phyloP scores from a whole-genome alignment of 1,284 basidiomycete genomes.

The Cryptococcus sp. region DNA sequence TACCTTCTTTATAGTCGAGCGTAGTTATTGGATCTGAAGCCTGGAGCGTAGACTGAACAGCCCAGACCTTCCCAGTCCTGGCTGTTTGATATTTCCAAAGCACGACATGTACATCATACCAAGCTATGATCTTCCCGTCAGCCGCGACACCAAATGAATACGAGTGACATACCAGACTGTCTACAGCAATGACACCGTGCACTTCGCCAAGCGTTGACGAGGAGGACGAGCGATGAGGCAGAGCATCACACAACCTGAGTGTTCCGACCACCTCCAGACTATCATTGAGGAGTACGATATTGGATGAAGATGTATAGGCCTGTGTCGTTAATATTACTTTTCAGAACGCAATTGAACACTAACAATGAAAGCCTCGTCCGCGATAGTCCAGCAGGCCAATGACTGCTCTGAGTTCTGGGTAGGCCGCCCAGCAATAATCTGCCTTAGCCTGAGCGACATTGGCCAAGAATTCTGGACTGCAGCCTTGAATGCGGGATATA shows the following conservation, averaged over 20 bases:
- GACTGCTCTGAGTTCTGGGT: constrained; percentile 8
- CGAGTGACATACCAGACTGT: constrained; percentile 19
- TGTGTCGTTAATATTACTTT: constrained; percentile 2
- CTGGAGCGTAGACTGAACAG: constrained; percentile 33
- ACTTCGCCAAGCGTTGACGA: constrained; percentile 20
- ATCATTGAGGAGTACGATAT: constrained; percentile 31
- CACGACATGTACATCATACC: constrained; percentile 37
- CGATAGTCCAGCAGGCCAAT: constrained; percentile 5
- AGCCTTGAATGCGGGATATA: too few relatives aligned
- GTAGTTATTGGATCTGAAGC: constrained; percentile 23
- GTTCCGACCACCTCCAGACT: constrained; percentile 32
- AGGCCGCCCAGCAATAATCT: constrained; percentile 39
- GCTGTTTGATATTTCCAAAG: constrained; percentile 24
- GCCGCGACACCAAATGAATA: too few relatives aligned
- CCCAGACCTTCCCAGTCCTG: constrained; percentile 23
- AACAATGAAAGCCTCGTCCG: constrained; percentile 16
- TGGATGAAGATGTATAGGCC: constrained; percentile 36
- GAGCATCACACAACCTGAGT: constrained; percentile 38
- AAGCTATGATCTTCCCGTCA: constrained; percentile 34
- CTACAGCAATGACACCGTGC: constrained; percentile 22
- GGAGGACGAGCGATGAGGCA: constrained; percentile 33
- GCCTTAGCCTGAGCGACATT: constrained; percentile 41
- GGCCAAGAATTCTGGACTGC: neutral
- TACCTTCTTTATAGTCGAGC: constrained; percentile 31
- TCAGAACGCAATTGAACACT: constrained; percentile 1